These are phyloP conservation scores for Fusarium nygamai DNA, from an alignment of 2,329 filamentous ascomycete species.

Conservation along the genomic window DNA sequence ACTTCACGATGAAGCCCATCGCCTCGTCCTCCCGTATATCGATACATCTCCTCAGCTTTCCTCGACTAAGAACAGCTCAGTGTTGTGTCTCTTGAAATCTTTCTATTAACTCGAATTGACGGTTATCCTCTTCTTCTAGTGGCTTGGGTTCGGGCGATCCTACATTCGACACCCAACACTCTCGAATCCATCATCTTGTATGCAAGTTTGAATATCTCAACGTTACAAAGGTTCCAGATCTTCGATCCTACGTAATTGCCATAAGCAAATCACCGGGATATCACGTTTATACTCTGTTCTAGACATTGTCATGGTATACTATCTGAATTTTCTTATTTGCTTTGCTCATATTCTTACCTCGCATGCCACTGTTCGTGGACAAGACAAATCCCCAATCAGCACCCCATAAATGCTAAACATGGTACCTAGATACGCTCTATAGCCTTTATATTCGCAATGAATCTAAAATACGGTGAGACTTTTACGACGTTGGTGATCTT, in stretches of 20 bases:
- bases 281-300: fast-evolving
- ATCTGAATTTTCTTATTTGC: not conserved
- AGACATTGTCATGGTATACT: not conserved
- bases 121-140: not conserved
- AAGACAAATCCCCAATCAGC: not conserved
- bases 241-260: not conserved
- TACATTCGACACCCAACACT: not conserved
- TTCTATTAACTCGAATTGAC: fast-evolving
- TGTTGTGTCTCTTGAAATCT: fast-evolving
- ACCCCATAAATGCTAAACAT: not conserved
- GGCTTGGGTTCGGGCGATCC: not conserved
- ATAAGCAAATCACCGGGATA: fast-evolving
- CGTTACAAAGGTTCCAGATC: not conserved
- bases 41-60: not conserved
- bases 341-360: not conserved
- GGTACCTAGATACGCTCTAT: fast-evolving
- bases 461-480: fast-evolving
- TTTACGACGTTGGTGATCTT: too few species aligned
- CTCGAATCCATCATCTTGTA: too few species aligned
- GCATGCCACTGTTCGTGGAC: not conserved
- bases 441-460: fast-evolving
- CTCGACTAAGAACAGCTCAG: not conserved
- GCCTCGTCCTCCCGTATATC: not conserved
- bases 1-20: not conserved
- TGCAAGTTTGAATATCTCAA: not conserved